phyloP scores from a whole-genome alignment of 345 rosid species.

The Salix dunnii region DNA sequence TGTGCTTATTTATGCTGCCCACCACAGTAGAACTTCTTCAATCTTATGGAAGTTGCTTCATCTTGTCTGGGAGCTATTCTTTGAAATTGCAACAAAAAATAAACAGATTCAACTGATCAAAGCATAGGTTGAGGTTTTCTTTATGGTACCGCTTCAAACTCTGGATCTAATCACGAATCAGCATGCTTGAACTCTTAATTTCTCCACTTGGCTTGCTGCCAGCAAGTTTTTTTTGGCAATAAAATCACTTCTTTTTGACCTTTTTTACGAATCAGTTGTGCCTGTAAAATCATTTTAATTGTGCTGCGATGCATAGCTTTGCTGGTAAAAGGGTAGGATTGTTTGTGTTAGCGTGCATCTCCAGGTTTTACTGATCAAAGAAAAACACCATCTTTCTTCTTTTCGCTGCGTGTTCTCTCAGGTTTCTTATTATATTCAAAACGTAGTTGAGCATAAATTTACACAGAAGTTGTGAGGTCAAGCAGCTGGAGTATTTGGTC shows the following conservation, averaged over 20 bases:
- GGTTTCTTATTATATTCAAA: not conserved
- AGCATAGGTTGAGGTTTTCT: not conserved
- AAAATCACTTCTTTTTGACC: not conserved
- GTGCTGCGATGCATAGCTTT: no score
- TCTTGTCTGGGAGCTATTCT: not conserved
- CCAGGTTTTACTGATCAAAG: not conserved
- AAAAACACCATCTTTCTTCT: not conserved
- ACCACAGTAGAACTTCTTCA: not conserved
- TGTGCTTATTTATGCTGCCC: not conserved
- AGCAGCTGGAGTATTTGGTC: slow-evolving; percentile 74
- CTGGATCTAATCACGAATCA: not conserved
- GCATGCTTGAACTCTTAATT: not conserved
- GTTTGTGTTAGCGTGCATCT: not conserved
- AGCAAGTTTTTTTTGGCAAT: no score
- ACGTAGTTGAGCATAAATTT: not conserved
- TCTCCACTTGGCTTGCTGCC: no score
- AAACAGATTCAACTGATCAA: not conserved
- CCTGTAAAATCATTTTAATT: no score
- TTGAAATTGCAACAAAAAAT: not conserved
- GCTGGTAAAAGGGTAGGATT: not conserved
- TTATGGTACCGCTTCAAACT: not conserved
- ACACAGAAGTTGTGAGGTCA: not conserved
- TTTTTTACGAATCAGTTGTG: not conserved
- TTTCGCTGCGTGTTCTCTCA: not conserved
- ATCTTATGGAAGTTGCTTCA: not conserved